Evolutionary conservation across 805 yeast species (phyloP).

Genomic region (Candida piceae): DNA sequence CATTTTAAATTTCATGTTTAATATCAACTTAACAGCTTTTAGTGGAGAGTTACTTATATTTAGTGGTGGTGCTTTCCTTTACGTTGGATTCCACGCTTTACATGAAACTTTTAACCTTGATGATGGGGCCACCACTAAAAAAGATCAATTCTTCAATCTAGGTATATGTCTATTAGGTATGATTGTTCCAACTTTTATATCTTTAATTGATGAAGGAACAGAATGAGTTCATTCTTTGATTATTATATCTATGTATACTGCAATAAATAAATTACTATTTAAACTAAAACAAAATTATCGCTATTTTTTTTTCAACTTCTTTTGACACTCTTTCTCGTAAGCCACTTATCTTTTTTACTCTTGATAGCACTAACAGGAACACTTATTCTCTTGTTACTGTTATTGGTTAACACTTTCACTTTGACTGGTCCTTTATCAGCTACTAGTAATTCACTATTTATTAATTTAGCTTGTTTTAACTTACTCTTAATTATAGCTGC

Average conservation of each 20-base stretch:
- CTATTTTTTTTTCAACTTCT: conserved; percentile 4
- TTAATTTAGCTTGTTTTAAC: conserved; percentile 28
- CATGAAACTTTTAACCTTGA: too few species aligned
- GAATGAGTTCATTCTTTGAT: too few species aligned
- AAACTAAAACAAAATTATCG: background rate
- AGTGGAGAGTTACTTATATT: conserved; percentile 53
- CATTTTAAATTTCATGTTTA: conserved; percentile 8
- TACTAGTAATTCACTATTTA: conserved; percentile 22
- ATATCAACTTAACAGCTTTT: conserved; percentile 26
- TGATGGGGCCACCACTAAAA: background rate
- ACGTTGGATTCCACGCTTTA: conserved; percentile 64
- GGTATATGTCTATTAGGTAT: conserved; percentile 24
- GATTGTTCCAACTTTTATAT: conserved; percentile 24
- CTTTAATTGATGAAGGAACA: conserved; percentile 21
- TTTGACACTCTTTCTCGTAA: conserved; percentile 22
- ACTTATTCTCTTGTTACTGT: conserved; percentile 11
- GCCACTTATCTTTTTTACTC: conserved; percentile 25
- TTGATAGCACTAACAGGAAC: conserved; percentile 21
- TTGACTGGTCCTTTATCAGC: conserved; percentile 37
- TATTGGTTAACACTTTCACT: conserved; percentile 29
- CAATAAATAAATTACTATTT: too few species aligned
- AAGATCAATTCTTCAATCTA: conserved; percentile 9
- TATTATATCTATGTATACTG: too few species aligned
- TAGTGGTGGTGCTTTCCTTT: conserved; percentile 70
- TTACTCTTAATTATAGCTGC: conserved; percentile 15